Base-by-base conservation (phyloP, 768 basidiomycete genomes). In the Scleroderma bovista region DNA sequence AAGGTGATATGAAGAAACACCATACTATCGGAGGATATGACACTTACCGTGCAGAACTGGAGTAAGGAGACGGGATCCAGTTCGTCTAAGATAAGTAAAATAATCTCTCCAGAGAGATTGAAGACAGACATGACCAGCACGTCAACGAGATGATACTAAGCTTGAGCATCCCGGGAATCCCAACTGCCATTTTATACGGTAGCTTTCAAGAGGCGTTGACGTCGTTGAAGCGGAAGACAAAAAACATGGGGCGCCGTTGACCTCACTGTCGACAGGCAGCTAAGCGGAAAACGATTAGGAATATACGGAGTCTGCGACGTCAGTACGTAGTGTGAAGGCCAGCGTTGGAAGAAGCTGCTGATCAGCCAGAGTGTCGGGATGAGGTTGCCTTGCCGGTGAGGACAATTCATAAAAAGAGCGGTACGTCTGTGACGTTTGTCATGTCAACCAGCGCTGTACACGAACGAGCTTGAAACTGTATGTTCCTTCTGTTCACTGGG, bases 71-170 rank as follows among this genome's bases (percentile, higher is more conserved):
- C 33, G 23, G 65, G 65, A 47, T 67, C 65, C 20, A 67, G 67
- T 39, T 69, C 65, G 39, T 69, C 67, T 46, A 67, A 51, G 47
- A 67, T 63, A 32, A 60, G 55, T 31, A 67, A 48, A 50, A 65
- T 51, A 38, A 67, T 55, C 26, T 67, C 65, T 48, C 53, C 41
- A 32, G 65, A 55, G 52, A 67, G 67, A n/a, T 44, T 55, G 53
- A 67, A 65, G 59, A 67, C 51, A 44, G 67, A 58, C 65, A 67
- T 67, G 67, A 58, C 67, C 57, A 61, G 67, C 67, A 67, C 67
- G 61, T 60, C 59, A 57, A 58, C 50, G 53, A 56, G 55, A 42
- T 5, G 12, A 10, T n/a, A n/a, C 16, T 23, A 55, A 44, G 55
- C 51, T 50, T 59, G 49, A 57, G 50, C 29, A 46, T 36, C 45